Evolutionary conservation across 139 green algal species (phyloP).

Genomic region (Desmodesmus armatus): DNA sequence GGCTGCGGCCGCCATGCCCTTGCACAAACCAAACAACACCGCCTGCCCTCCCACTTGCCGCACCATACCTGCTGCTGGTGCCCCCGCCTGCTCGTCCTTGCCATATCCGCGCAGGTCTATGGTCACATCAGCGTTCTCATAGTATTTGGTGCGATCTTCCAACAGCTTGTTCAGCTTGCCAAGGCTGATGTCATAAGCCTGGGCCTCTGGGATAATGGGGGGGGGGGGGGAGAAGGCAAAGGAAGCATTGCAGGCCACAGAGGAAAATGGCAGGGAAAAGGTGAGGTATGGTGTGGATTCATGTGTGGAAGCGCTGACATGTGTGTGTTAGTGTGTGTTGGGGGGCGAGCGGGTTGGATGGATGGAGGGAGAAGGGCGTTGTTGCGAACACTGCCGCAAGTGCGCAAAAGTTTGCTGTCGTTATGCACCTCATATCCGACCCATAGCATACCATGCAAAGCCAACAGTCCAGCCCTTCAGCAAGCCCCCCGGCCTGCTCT

Average conservation of each 20-base stretch:
- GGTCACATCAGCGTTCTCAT: constrained; percentile 77
- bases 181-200: constrained; percentile 30
- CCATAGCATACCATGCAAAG: too few relatives aligned
- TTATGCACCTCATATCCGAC: too few relatives aligned
- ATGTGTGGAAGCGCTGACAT: too few relatives aligned
- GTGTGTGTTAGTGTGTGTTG: too few relatives aligned
- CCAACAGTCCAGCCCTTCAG: too few relatives aligned
- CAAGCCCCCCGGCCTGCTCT: too few relatives aligned
- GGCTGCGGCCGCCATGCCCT: neutral
- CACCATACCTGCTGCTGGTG: constrained; percentile 62
- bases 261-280: neutral
- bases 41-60: too few relatives aligned
- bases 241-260: neutral
- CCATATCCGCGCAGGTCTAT: constrained; percentile 70
- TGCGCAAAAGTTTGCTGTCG: too few relatives aligned
- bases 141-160: constrained; percentile 69
- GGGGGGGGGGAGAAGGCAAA: too few relatives aligned
- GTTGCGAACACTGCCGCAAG: too few relatives aligned
- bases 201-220: neutral
- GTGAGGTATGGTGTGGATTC: neutral
- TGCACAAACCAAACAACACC: constrained; percentile 13
- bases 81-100: constrained; percentile 56
- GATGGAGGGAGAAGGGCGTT: too few relatives aligned
- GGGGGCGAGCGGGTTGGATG: too few relatives aligned
- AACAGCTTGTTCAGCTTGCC: constrained; percentile 65